phyloP scores from a whole-genome alignment of 176 grass and related monocot species.

The Phoenix dactylifera region DNA sequence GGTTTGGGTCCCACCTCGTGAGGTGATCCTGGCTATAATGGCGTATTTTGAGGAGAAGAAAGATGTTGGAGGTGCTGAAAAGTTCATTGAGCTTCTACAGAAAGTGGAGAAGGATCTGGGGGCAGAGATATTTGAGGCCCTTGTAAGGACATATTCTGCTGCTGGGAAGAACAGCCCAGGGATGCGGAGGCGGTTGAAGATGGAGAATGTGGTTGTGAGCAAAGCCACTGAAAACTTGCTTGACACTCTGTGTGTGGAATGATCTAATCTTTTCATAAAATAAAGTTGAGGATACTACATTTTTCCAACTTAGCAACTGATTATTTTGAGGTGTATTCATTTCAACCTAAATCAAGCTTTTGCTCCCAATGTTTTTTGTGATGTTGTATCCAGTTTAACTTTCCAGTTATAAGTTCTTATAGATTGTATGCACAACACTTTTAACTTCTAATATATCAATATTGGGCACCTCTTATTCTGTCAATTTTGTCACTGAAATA shows the following conservation, averaged over 20 bases:
- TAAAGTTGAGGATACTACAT: too few species aligned
- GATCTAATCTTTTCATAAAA: background rate
- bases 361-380: too few species aligned
- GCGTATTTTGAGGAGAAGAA: slow-evolving; percentile 50
- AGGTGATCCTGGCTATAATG: slow-evolving; percentile 42
- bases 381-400: too few species aligned
- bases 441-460: too few species aligned
- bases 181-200: slow-evolving; percentile 67
- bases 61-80: slow-evolving; percentile 55
- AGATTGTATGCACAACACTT: too few species aligned
- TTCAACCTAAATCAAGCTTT: too few species aligned
- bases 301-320: too few species aligned
- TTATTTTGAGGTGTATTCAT: too few species aligned
- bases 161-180: slow-evolving; percentile 64
- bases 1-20: slow-evolving; percentile 39
- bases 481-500: too few species aligned
- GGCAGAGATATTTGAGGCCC: slow-evolving; percentile 43
- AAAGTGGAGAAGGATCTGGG: slow-evolving; percentile 45
- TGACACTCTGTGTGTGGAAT: slow-evolving; percentile 38
- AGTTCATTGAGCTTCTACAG: slow-evolving; percentile 50
- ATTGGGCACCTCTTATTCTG: too few species aligned
- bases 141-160: slow-evolving; percentile 47
- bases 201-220: slow-evolving; percentile 47
- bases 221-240: slow-evolving; percentile 38
- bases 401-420: too few species aligned